These are phyloP conservation scores for Circinella umbellata DNA, from an alignment of 371 early-diverging fungal species.

Conservation along the genomic window DNA sequence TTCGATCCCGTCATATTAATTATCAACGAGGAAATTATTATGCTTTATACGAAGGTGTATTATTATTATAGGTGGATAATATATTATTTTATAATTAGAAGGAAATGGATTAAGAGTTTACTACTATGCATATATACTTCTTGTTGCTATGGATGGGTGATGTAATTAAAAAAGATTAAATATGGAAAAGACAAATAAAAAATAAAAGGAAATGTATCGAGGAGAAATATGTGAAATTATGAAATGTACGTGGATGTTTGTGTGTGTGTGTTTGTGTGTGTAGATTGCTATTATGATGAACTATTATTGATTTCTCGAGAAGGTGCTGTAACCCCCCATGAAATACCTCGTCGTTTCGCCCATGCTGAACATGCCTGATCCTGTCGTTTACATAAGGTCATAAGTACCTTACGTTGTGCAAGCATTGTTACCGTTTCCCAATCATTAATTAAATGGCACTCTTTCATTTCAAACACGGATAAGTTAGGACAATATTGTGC, in stretches of 20 bases:
- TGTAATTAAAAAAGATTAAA: no score
- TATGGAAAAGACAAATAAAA: no score
- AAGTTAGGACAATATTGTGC: constrained; percentile 55
- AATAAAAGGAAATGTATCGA: not conserved
- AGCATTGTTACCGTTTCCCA: constrained; percentile 49
- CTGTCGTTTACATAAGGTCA: constrained; percentile 50
- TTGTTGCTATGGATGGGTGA: no score
- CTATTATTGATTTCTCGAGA: not conserved
- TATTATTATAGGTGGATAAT: no score
- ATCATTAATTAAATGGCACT: constrained; percentile 51
- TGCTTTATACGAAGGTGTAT: no score
- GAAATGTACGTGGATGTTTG: no score
- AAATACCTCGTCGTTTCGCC: constrained; percentile 12
- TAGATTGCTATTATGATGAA: not conserved
- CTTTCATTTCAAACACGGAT: constrained; percentile 64
- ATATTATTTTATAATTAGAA: no score
- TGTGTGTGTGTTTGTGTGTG: not conserved
- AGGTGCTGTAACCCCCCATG: not conserved
- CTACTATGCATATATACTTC: no score
- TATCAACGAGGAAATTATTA: no score
- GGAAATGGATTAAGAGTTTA: no score
- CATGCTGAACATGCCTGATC: constrained; percentile 39
- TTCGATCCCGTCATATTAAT: no score
- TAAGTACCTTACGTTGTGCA: constrained; percentile 38
- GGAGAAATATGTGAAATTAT: no score